phyloP scores from a whole-genome alignment of 1,284 basidiomycete species.

The Macrocystidia cucumis region DNA sequence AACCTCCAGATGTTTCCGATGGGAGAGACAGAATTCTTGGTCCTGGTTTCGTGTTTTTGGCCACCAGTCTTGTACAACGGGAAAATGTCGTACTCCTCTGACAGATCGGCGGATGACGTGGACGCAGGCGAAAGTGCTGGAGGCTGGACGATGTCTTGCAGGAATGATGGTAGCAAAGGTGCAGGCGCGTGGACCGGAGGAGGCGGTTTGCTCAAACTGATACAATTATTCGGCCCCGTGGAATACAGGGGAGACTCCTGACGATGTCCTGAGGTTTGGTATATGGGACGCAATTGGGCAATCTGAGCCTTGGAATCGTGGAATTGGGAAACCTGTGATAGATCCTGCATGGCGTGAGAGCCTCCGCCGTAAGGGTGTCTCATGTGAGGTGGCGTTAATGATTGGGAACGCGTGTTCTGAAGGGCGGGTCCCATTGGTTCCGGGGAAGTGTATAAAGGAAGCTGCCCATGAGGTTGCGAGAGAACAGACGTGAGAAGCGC shows the following conservation, averaged over 20 bases:
- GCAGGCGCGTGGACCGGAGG: slow-evolving; percentile 28
- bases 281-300: slow-evolving; percentile 43
- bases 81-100: slow-evolving; percentile 41
- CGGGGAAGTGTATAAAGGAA: slow-evolving; percentile 6
- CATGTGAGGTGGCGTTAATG: slow-evolving; percentile 35
- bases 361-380: slow-evolving; percentile 25
- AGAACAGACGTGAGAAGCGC: slow-evolving; percentile 65
- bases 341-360: too few species aligned
- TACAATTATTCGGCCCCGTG: slow-evolving; percentile 20
- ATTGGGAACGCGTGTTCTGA: slow-evolving; percentile 31
- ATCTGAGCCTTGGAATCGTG: slow-evolving; percentile 36
- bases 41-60: slow-evolving; percentile 13
- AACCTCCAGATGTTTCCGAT: slow-evolving; percentile 55
- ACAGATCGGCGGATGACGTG: slow-evolving; percentile 55
- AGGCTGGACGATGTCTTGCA: slow-evolving; percentile 64
- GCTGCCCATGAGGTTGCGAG: slow-evolving; percentile 35
- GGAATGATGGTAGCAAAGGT: slow-evolving; percentile 60
- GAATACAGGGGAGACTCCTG: slow-evolving; percentile 29
- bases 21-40: slow-evolving; percentile 18
- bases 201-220: slow-evolving; percentile 7
- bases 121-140: slow-evolving; percentile 56
- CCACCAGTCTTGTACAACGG: slow-evolving; percentile 16
- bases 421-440: slow-evolving; percentile 9
- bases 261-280: slow-evolving; percentile 49
- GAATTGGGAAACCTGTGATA: too few species aligned